Base-by-base conservation (phyloP, 805 yeast genomes). In the Metschnikowia proteae region DNA sequence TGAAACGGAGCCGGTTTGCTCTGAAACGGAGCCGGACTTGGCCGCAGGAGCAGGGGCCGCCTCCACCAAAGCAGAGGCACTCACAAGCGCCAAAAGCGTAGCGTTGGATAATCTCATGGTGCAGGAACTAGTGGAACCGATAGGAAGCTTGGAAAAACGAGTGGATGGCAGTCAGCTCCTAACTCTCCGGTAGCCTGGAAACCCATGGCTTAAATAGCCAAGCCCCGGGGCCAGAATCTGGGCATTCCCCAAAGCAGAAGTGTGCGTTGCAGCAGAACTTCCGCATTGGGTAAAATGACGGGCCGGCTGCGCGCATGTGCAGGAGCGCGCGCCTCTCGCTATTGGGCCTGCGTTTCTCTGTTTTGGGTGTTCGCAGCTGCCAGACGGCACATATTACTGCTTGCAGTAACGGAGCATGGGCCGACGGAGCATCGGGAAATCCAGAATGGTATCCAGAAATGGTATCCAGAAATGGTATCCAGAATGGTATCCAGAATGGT, bases 31-130 rank as follows among this genome's bases (percentile, higher is more conserved):
- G 6, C 11, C 5, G 25, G 38, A 17, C 17, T 17, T 17, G 17
- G 17, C 17, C 17, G 55, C 53, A 6, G 54, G 41, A n/a, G 69
- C 53, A 26, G 75, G 74, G 5, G 73, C 72, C 29, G 74, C 71
- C n/a, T 59, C 54, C 28, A 62, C 61, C 9, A 63, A 59, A 32
- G 64, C 57, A 11, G 61, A 17, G 23, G 55, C 51, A 8, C 67
- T 67, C 43, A 63, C 54, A 13, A 70, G 34, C 33, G 70, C 63
- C 41, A 65, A 55, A 54, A 63, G 55, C 25, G 71, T 50, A 23
- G 74, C 45, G 27, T 64, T 56, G 36, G 71, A 51, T 44, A 70
- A 57, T 51, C 61, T 70, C 75, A 70, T 70, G 27, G 10, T 32
- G 17, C 17, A 17, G 17, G 9, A 10, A 32, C 29, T 36, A 39